Evolutionary conservation across 192 early-diverging fungal genomes (phyloP), one percentile per base, ranked within the genome.

Genomic region (Rhizoclosmatium sp.): DNA sequence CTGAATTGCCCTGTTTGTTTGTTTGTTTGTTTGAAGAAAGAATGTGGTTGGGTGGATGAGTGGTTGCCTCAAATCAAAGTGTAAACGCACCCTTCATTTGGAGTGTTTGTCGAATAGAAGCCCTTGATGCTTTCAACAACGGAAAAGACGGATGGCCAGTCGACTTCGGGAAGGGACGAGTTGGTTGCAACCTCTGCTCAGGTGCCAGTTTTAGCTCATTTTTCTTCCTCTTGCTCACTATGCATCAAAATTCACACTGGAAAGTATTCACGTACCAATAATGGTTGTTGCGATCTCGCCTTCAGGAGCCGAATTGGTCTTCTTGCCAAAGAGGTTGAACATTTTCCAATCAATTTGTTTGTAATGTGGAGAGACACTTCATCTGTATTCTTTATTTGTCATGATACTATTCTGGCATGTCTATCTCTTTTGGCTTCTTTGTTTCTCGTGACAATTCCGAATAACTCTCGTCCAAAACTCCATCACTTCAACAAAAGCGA

Each of bases 201-300:
- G 23, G 7, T 62, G 51, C 16, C 16, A 16, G 51, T 12, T 7
- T 54, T 16, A 54, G 51, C 51, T 54, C 51, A 16, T 54, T 12
- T 0, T 12, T 54, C 16, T 16, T 54, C 51, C 16, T 54, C 51
- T 12, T 7, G 5, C 51, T 54, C 51, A 54, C 16, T 12, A 12
- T 7, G 51, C 5, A 54, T 12, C 51, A 54, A 54, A 54, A 1
- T 0, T 0, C 51, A 12, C 51, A 54, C 31, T 31, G 31, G 0
- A 31, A 31, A 31, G 31, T 31, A 31, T 31, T 19, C 31, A 31
- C 51, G 10, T 64, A 75, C 75, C 75, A 67, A 76, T 65, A 47
- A 76, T 76, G 41, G 64, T 54, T 12, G 75, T 66, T 23, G 75
- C 75, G 42, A 76, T 66, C 46, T 76, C 75, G 1, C 75, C 75